Evolutionary conservation across 1,139 yeast species (phyloP).

Genomic region (Diutina scorzettiae): DNA sequence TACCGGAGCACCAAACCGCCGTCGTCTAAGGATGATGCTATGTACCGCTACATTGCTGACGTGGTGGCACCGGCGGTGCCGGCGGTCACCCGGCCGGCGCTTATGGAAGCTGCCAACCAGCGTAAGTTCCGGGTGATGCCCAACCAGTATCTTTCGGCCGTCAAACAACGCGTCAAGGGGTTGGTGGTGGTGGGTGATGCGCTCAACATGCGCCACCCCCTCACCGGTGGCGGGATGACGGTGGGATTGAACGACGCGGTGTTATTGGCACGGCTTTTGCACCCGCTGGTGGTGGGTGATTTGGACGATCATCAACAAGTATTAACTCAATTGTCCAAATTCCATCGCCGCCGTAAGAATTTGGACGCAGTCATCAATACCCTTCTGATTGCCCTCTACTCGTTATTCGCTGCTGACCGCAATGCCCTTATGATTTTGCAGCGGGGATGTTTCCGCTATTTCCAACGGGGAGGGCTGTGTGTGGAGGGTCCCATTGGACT

Average conservation of each 20-base stretch:
- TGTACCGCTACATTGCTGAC: conserved; percentile 46
- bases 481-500: conserved; percentile 72
- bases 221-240: conserved; percentile 99
- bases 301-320: conserved; percentile 47
- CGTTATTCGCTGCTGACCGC: conserved; percentile 81
- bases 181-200: conserved; percentile 85
- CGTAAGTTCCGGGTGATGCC: conserved; percentile 80
- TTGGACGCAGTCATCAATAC: conserved; percentile 82
- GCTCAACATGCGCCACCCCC: conserved; percentile 93
- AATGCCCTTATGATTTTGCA: conserved; percentile 58
- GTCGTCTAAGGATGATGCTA: conserved; percentile 42
- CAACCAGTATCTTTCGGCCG: conserved; percentile 79
- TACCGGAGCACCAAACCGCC: conserved; percentile 70
- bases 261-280: conserved; percentile 46
- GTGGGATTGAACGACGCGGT: conserved; percentile 88
- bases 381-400: conserved; percentile 78
- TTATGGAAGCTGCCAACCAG: conserved; percentile 29
- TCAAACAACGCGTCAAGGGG: conserved; percentile 56
- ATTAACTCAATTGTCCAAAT: conserved; percentile 41
- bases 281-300: conserved; percentile 44
- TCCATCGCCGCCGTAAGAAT: conserved; percentile 68
- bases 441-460: conserved; percentile 80
- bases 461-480: conserved; percentile 74
- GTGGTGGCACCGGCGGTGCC: conserved; percentile 68
- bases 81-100: conserved; percentile 47